Base-by-base conservation (phyloP, 2,329 filamentous ascomycete species). In the Atkinsonella texensis region DNA sequence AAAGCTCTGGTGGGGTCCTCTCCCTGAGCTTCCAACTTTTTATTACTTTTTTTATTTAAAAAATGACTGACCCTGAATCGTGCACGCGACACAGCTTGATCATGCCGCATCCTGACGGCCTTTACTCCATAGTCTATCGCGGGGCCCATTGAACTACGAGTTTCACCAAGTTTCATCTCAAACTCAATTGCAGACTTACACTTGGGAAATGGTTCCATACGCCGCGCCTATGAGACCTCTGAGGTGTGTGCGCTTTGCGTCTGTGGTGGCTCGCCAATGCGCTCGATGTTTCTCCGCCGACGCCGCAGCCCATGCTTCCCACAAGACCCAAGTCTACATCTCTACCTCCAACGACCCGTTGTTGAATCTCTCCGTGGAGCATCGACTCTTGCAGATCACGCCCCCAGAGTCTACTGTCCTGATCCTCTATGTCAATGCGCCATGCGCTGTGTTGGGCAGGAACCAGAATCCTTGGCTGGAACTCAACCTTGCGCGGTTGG, bases 381-480 rank as follows among this genome's bases (percentile, higher is more conserved):
- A 97, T 65, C 84, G 87, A 66, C 82, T 98, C 32, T 79, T 97
- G 8, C 81, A 87, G 60, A 81, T 81, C 51, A 84, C 85, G 0
- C 79, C 83, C 1, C 73, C 81, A 7, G 79, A 85, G 54, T 89
- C 89, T 12, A 84, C 79, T 13, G 69, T 97, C 48, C 79, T 97
- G 2, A 86, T 97, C 52, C 78, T 96, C 48, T 98, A 97, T 71
- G 79, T 82, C 60, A 97, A 98, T 69, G 70, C 80, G 39, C 89
- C 91, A 1, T 89, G 87, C 65, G 78, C 98, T 54, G 84, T 98
- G 63, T 84, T 98, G 58, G 93, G 93, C 43, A 83, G 93, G 54
- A 98, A 98, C 66, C 93, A 98, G 71, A 98, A 98, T 66, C 93
- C 93, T 50, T 98, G 91, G 93, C 76, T 88, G 9, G 93, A 98